Evolutionary conservation across 2,329 filamentous ascomycete genomes (phyloP).

Genomic region (Monilinia aucupariae): DNA sequence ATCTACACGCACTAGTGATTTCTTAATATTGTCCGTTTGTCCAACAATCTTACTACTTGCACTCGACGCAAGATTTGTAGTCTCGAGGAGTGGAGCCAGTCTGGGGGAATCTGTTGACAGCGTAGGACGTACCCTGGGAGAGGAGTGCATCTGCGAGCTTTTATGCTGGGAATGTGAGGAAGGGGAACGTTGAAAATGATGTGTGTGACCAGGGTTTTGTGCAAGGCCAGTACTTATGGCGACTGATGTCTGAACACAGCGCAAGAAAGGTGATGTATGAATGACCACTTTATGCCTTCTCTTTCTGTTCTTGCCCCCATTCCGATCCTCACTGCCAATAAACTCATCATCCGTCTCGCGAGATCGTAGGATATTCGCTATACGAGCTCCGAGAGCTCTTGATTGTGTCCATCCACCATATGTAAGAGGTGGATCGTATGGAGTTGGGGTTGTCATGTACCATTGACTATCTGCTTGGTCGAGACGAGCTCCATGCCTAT

Average conservation of each 20-base stretch:
- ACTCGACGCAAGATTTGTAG: slow-evolving; percentile 17
- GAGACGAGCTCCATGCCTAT: slow-evolving; percentile 82
- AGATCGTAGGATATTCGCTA: slow-evolving; percentile 64
- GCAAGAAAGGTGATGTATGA: slow-evolving; percentile 87
- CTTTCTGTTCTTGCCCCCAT: slow-evolving; percentile 39
- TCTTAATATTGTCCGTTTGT: slow-evolving; percentile 40
- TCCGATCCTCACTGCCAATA: slow-evolving; percentile 19
- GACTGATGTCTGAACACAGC: slow-evolving; percentile 88
- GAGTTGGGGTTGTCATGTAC: slow-evolving; percentile 87
- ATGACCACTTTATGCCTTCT: slow-evolving; percentile 73
- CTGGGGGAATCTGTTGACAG: slow-evolving; percentile 29
- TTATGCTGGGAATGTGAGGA: slow-evolving; percentile 17
- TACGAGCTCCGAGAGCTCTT: slow-evolving; percentile 73
- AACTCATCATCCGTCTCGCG: slow-evolving; percentile 40
- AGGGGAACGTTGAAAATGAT: slow-evolving; percentile 31
- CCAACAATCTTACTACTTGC: slow-evolving; percentile 19
- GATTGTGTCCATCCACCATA: slow-evolving; percentile 92
- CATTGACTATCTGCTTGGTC: slow-evolving; percentile 93
- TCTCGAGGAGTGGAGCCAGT: slow-evolving; percentile 31
- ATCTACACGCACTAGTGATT: slow-evolving; percentile 71
- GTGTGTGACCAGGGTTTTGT: slow-evolving; percentile 45
- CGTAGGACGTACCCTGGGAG: slow-evolving; percentile 30
- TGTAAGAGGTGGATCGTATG: slow-evolving; percentile 91
- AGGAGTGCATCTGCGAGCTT: slow-evolving; percentile 28
- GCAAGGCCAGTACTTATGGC: slow-evolving; percentile 82